Percentiles rank a stretch among this genome's conserved stretches.
Evolutionary conservation across 345 rosid species (phyloP).

Genomic region (Citrus reticulata): DNA sequence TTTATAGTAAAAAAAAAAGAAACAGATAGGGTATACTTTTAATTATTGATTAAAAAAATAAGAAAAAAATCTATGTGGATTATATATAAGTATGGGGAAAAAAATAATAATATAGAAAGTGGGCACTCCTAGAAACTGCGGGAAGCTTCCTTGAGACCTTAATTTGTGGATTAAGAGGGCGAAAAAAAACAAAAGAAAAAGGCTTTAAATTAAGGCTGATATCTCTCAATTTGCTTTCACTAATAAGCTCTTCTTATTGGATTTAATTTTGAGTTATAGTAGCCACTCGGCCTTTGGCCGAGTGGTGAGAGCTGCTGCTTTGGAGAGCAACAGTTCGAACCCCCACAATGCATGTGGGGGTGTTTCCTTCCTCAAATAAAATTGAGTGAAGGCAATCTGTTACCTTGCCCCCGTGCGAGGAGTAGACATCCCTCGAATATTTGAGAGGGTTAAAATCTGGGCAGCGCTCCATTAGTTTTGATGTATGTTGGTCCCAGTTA

Average conservation of each 20-base stretch:
- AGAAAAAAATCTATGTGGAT: neutral
- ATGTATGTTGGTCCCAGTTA: no score
- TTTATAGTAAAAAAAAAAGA: slow-evolving; percentile 2
- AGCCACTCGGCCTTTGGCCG: no score
- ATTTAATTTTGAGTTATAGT: no score
- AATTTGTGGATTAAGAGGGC: neutral
- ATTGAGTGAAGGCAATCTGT: no score
- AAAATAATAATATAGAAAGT: neutral
- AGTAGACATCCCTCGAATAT: no score
- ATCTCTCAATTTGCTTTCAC: neutral
- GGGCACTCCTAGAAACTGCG: slow-evolving; percentile 8
- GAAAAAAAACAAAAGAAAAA: slow-evolving; percentile 5
- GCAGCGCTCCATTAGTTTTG: no score
- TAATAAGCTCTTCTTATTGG: neutral
- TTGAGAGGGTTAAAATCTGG: no score
- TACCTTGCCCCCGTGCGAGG: no score
- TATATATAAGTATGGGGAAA: neutral
- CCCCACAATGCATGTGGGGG: no score
- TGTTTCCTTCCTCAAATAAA: no score
- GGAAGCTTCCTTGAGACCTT: slow-evolving; percentile 20
- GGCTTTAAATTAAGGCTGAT: neutral
- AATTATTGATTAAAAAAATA: neutral
- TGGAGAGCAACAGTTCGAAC: no score
- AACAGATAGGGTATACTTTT: neutral
- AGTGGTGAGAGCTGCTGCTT: no score